Base-by-base conservation (phyloP, 1,284 basidiomycete genomes). In the Marasmius oreades region DNA sequence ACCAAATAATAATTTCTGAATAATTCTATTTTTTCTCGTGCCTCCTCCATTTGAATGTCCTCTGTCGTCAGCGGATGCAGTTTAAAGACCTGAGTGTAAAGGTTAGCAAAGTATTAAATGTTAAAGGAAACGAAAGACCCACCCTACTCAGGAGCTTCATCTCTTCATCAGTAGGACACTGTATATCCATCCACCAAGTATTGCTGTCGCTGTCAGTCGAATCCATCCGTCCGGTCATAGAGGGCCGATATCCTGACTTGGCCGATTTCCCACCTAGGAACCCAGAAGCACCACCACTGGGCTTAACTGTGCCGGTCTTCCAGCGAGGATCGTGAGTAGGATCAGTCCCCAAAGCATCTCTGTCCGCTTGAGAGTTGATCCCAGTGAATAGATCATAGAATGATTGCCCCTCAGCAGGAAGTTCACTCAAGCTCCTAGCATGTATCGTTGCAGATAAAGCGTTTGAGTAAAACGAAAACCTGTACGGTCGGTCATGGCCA, bases 1-100 rank as follows among this genome's bases (percentile, higher is more conserved):
- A 99, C 97, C 51, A 99, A 86, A 70, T 98, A 99, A 72, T 99
- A 99, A 71, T 97, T 98, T 56, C 95, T 82, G 82, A 99, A 99
- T 18, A 99, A 83, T 71, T 99, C 97, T 65, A 99, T 99, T 80
- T 99, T 99, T 75, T 99, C 97, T 65, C 97, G 92, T 37, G 95
- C 93, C 76, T 99, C 97, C 72, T 99, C 96, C 89, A 98, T 98
- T 66, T 95, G 86, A 68, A 99, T 99, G 78, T 99, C 97, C 77
- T 99, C 97, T 14, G 95, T 97, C 5, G 97, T 99, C 61, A 99
- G 80, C 3, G 97, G 97, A 74, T 99, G 97, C 67, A 99, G 98
- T 14, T 84, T 85, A 73, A 98, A 99, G 12, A 95, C 94, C 93
- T 95, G 56, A 28, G 56, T 57, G 28, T 20, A 18, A 43, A 24